A percentile compares a stretch with the other conserved stretches of the same genome.
Conservation (phyloP, 1,139 yeast species). For the Pichia kudriavzevii region DNA sequence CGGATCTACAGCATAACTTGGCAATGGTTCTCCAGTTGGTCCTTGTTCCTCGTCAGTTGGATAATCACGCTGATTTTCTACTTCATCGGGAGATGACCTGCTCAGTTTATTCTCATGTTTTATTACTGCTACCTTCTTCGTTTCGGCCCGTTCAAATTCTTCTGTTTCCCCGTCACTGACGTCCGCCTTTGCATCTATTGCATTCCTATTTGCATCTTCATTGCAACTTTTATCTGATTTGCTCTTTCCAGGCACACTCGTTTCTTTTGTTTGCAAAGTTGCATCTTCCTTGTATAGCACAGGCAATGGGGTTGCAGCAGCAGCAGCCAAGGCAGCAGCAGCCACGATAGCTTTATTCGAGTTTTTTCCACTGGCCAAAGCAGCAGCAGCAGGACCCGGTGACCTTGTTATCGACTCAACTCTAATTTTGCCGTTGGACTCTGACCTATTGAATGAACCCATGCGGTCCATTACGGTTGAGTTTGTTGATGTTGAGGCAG, state of each 20-base stretch:
- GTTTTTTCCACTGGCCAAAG: constrained; percentile 31
- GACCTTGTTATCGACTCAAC: constrained; percentile 25
- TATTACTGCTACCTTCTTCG: too few relatives aligned
- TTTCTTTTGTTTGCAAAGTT: not conserved
- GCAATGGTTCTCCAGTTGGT: constrained; percentile 5
- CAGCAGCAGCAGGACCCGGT: constrained; percentile 46
- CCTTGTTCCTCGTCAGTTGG: not conserved
- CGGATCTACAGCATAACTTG: constrained; percentile 56
- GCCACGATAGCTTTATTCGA: constrained; percentile 50
- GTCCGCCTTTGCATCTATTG: too few relatives aligned
- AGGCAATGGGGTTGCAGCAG: constrained; percentile 60
- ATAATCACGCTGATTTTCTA: not conserved
- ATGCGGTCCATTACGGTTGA: constrained; percentile 1
- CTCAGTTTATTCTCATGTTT: not conserved
- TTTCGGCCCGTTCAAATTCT: too few relatives aligned
- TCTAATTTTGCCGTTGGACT: not conserved
- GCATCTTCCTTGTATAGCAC: constrained; percentile 24
- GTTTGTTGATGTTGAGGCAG: not conserved
- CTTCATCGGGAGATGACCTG: too few relatives aligned
- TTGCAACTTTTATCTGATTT: not conserved
- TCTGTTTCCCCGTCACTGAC: constrained; percentile 1
- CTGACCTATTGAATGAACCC: constrained; percentile 2
- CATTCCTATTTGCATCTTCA: not conserved
- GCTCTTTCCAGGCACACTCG: too few relatives aligned
- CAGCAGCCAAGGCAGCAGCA: constrained; percentile 67